Percentiles rank a stretch among this genome's conserved stretches.
These are phyloP conservation scores for Aphanoascus verrucosus DNA, from an alignment of 2,329 filamentous ascomycete species.

Conservation along the genomic window DNA sequence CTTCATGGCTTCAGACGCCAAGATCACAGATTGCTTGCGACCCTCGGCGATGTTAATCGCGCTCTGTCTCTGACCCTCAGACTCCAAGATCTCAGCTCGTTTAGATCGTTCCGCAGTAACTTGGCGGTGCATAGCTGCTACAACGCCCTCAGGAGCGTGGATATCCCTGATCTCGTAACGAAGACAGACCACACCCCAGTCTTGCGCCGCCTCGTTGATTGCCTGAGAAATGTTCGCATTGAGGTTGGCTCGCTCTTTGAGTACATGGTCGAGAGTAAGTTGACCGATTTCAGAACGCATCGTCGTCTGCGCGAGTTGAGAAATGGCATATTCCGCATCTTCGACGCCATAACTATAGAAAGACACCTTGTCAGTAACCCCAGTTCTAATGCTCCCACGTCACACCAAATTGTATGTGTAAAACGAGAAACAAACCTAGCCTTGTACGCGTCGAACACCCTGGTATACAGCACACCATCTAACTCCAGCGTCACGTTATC, in stretches of 20 bases:
- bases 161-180: conserved; percentile 98
- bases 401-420: neutral
- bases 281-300: conserved; percentile 99
- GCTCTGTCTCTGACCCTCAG: conserved; percentile 89
- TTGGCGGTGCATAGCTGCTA: conserved; percentile 96
- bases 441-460: conserved; percentile 97
- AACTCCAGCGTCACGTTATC: conserved; percentile 97
- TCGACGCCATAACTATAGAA: conserved; percentile 78
- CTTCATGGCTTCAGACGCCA: conserved; percentile 83
- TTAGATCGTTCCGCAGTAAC: conserved; percentile 96
- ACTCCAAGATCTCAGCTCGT: conserved; percentile 93
- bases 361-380: neutral
- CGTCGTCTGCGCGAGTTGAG: conserved; percentile 92
- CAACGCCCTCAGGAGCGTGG: conserved; percentile 84
- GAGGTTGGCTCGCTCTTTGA: conserved; percentile 90
- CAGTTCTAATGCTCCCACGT: neutral
- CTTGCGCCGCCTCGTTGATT: conserved; percentile 94
- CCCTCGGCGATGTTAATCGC: conserved; percentile 99
- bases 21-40: conserved; percentile 89
- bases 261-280: conserved; percentile 87
- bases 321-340: conserved; percentile 97
- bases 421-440: conserved; percentile 54
- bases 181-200: conserved; percentile 92
- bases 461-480: conserved; percentile 88
- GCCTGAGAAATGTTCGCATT: conserved; percentile 98